Evolutionary conservation across 2,329 filamentous ascomycete genomes (phyloP).

Genomic region (Trichoderma polysporum): DNA sequence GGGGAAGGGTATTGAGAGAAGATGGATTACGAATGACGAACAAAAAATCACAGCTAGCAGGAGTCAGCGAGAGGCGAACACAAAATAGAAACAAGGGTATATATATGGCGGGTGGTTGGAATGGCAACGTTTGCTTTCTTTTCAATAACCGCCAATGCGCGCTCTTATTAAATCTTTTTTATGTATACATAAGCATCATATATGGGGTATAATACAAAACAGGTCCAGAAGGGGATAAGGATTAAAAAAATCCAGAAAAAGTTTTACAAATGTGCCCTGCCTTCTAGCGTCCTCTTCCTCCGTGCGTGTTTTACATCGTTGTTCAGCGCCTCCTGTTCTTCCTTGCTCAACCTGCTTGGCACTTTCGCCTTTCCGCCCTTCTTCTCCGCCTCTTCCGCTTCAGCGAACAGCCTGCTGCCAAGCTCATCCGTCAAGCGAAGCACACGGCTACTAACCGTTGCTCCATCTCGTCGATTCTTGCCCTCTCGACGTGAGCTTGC

Average conservation of each 20-base stretch:
- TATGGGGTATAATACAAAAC: slow-evolving; percentile 19
- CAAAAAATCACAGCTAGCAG: background rate
- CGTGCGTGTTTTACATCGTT: slow-evolving; percentile 47
- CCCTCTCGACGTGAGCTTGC: slow-evolving; percentile 81
- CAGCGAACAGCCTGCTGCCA: slow-evolving; percentile 67
- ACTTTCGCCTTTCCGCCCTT: slow-evolving; percentile 37
- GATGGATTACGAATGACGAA: slow-evolving; percentile 3
- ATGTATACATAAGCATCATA: slow-evolving; percentile 11
- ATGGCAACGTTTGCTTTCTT: background rate
- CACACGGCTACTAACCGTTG: slow-evolving; percentile 81
- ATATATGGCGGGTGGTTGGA: background rate
- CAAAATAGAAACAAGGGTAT: background rate
- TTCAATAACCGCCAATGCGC: background rate
- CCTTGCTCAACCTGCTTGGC: slow-evolving; percentile 47
- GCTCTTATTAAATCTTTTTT: background rate
- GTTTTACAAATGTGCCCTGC: slow-evolving; percentile 50
- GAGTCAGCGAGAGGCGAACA: background rate
- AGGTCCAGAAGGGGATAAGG: background rate
- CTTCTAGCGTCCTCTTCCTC: slow-evolving; percentile 50
- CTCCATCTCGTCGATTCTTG: slow-evolving; percentile 93
- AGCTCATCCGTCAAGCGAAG: slow-evolving; percentile 73
- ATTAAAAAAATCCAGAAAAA: background rate
- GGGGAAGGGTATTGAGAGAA: background rate
- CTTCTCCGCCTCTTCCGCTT: slow-evolving; percentile 43
- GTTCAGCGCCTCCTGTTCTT: slow-evolving; percentile 49